Conservation (phyloP, 306 rosid species). For the Lathyrus aphaca region DNA sequence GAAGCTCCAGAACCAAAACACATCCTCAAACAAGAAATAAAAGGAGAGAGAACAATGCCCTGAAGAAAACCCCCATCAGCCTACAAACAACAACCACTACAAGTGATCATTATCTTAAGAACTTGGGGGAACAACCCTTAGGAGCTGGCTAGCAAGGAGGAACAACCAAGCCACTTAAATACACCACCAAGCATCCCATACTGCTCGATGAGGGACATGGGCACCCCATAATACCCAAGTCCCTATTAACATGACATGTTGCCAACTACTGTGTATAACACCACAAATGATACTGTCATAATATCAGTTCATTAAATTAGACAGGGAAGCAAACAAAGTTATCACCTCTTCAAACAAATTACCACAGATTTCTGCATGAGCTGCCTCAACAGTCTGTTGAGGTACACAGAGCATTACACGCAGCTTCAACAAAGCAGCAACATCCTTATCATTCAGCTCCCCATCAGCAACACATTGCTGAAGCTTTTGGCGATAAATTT, state of each 20-base stretch:
- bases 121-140: neutral
- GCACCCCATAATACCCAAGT: neutral
- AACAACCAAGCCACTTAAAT: neutral
- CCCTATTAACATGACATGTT: slow-evolving; percentile 13
- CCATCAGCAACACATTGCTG: slow-evolving; percentile 92
- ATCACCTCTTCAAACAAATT: slow-evolving; percentile 89
- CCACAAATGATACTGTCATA: slow-evolving; percentile 20
- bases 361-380: slow-evolving; percentile 95
- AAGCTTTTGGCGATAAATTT: slow-evolving; percentile 96
- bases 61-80: slow-evolving; percentile 19
- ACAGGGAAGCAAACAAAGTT: slow-evolving; percentile 23
- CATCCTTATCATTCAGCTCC: slow-evolving; percentile 78
- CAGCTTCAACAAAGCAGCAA: slow-evolving; percentile 79
- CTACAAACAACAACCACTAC: slow-evolving; percentile 21
- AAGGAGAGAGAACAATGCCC: slow-evolving; percentile 25
- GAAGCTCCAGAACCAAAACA: slow-evolving; percentile 21
- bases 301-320: slow-evolving; percentile 12
- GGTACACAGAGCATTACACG: slow-evolving; percentile 94
- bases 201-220: neutral
- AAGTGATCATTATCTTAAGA: neutral
- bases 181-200: neutral
- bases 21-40: slow-evolving; percentile 24
- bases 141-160: neutral
- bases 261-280: slow-evolving; percentile 1
- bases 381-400: slow-evolving; percentile 85